phyloP scores from a whole-genome alignment of 2,329 filamentous ascomycete genomes.

The Pseudogymnoascus sp. region DNA sequence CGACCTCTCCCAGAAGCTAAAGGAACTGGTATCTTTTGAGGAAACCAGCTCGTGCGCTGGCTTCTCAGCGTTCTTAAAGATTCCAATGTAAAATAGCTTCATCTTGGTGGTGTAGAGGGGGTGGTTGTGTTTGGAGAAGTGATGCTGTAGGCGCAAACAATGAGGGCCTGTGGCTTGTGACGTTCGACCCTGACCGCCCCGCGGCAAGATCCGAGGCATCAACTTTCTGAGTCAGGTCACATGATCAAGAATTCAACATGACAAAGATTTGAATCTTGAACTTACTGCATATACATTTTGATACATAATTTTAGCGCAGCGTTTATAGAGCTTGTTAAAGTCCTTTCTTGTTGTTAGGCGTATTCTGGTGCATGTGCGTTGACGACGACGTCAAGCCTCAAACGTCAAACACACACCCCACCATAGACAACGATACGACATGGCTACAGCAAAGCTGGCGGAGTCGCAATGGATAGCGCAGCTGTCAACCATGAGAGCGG shows the following conservation, averaged over 20 bases:
- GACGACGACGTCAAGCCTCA: background rate
- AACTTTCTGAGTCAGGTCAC: conserved; percentile 6
- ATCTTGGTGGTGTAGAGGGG: conserved; percentile 41
- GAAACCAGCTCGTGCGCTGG: conserved; percentile 60
- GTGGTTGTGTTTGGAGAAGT: conserved; percentile 2
- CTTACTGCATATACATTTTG: background rate
- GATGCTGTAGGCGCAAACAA: conserved; percentile 7
- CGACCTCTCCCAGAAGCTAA: conserved; percentile 9
- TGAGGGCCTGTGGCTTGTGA: conserved; percentile 6
- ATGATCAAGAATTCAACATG: background rate
- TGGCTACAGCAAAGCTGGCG: background rate
- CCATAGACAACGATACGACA: background rate
- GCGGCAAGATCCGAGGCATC: conserved; percentile 1
- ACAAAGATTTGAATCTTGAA: background rate
- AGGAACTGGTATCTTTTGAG: conserved; percentile 6
- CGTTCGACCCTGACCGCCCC: conserved; percentile 5
- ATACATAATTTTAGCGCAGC: background rate
- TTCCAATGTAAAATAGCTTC: conserved; percentile 84
- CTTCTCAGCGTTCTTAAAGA: conserved; percentile 71
- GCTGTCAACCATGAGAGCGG: conserved; percentile 75
- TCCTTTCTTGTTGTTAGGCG: background rate
- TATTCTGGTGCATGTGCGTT: background rate
- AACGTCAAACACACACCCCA: background rate
- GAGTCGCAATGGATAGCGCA: conserved; percentile 75
- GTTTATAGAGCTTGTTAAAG: background rate